These are phyloP conservation scores for Dendrocalamus latiflorus DNA, from an alignment of 202 grass and related monocot species.

Conservation along the genomic window DNA sequence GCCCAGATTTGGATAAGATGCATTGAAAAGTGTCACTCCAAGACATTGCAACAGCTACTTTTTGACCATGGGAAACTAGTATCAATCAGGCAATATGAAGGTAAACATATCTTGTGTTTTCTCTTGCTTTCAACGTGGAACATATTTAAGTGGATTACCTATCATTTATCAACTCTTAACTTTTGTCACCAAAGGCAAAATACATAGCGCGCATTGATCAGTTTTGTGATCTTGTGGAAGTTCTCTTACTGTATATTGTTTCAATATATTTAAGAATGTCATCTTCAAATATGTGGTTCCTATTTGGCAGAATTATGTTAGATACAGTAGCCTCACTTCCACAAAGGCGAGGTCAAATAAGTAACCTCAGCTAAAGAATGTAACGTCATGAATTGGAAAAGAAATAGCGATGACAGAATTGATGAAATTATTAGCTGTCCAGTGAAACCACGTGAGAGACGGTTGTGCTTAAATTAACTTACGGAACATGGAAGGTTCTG, in stretches of 20 bases:
- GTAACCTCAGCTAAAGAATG: background rate
- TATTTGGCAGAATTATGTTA: background rate
- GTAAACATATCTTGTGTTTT: constrained; percentile 29
- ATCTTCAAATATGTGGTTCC: background rate
- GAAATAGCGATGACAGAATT: background rate
- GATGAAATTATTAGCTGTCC: background rate
- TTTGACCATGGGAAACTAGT: constrained; percentile 58
- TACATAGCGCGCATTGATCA: background rate
- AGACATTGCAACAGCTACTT: constrained; percentile 69
- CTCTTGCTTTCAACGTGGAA: background rate
- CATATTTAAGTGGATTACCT: background rate
- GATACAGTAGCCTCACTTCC: background rate
- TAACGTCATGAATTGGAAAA: background rate
- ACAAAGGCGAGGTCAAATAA: background rate
- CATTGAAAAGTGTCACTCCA: constrained; percentile 76
- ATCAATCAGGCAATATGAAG: constrained; percentile 58
- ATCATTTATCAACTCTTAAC: background rate
- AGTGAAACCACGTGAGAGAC: background rate
- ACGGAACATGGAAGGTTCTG: background rate
- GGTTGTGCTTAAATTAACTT: background rate
- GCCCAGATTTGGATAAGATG: constrained; percentile 66
- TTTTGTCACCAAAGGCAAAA: background rate
- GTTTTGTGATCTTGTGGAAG: background rate
- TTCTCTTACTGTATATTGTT: constrained; percentile 9
- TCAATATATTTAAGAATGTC: background rate